These are phyloP conservation scores for Neofusicoccum parvum DNA, from an alignment of 2,329 filamentous ascomycete species.

Conservation along the genomic window DNA sequence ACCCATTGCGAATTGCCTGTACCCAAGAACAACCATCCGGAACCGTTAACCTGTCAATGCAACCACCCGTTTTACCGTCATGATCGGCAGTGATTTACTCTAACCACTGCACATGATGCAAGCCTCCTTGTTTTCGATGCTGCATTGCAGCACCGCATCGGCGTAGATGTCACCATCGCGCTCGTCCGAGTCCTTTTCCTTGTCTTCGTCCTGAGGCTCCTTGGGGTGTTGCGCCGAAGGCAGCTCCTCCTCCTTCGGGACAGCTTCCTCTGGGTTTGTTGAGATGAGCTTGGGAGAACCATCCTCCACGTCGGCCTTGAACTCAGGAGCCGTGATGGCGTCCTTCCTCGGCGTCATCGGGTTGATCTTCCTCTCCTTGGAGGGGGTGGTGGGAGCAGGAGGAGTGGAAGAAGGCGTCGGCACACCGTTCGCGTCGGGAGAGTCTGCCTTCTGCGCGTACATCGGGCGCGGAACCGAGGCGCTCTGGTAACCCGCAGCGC, in stretches of 20 bases:
- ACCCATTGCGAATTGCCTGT: background rate
- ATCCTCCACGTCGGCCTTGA: constrained; percentile 77
- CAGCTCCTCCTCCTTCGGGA: constrained; percentile 67
- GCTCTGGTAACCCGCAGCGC: constrained; percentile 48
- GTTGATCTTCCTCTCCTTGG: constrained; percentile 41
- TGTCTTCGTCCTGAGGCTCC: constrained; percentile 68
- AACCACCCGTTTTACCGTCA: constrained; percentile 1
- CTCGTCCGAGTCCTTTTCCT: constrained; percentile 68
- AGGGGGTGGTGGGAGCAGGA: constrained; percentile 48
- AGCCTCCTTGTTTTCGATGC: constrained; percentile 93
- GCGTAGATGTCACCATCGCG: constrained; percentile 94
- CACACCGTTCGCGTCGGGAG: constrained; percentile 58
- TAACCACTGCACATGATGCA: constrained; percentile 79
- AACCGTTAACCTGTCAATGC: background rate
- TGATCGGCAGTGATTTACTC: background rate
- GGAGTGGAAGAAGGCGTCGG: constrained; percentile 71
- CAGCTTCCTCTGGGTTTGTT: constrained; percentile 63
- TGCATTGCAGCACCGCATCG: constrained; percentile 87
- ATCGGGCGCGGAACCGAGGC: constrained; percentile 69
- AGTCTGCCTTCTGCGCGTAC: constrained; percentile 59
- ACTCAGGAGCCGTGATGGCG: constrained; percentile 65
- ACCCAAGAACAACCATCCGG: background rate
- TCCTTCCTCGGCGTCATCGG: constrained; percentile 52
- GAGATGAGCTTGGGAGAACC: constrained; percentile 77
- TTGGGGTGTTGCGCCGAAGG: constrained; percentile 53